These are phyloP conservation scores for Chalaropsis ovoidea DNA, from an alignment of 2,329 filamentous ascomycete species.

Conservation along the genomic window DNA sequence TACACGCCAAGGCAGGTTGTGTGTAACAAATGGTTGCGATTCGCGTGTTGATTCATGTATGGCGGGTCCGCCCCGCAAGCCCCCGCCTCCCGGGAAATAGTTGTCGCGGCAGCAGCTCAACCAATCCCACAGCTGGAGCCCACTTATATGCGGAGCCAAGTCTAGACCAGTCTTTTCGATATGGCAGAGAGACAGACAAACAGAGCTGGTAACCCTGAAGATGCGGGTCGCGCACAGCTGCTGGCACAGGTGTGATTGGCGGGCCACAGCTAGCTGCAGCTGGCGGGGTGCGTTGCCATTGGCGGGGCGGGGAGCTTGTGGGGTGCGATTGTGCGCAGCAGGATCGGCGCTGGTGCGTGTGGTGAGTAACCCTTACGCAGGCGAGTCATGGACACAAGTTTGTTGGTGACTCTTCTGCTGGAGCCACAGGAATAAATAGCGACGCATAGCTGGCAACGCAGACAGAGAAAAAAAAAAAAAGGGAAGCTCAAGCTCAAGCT, in stretches of 20 bases:
- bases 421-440: background rate
- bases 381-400: background rate
- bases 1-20: background rate
- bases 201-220: conserved; percentile 2
- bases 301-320: background rate
- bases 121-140: background rate
- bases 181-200: background rate
- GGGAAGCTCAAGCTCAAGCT: background rate
- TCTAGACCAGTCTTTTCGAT: conserved; percentile 4
- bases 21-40: background rate
- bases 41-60: background rate
- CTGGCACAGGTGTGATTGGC: background rate
- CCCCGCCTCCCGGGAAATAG: background rate
- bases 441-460: background rate
- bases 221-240: background rate
- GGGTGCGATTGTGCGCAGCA: background rate
- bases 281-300: background rate
- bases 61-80: background rate
- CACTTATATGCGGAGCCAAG: background rate
- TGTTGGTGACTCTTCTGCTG: background rate
- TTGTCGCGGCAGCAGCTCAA: background rate
- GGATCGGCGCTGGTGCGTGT: background rate
- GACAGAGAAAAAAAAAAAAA: background rate
- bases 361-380: background rate
- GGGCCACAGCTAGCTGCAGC: background rate